Evolutionary conservation across 257 asterid species (phyloP), one percentile per base, ranked within the genome.

Genomic region (Buddleja alternifolia): DNA sequence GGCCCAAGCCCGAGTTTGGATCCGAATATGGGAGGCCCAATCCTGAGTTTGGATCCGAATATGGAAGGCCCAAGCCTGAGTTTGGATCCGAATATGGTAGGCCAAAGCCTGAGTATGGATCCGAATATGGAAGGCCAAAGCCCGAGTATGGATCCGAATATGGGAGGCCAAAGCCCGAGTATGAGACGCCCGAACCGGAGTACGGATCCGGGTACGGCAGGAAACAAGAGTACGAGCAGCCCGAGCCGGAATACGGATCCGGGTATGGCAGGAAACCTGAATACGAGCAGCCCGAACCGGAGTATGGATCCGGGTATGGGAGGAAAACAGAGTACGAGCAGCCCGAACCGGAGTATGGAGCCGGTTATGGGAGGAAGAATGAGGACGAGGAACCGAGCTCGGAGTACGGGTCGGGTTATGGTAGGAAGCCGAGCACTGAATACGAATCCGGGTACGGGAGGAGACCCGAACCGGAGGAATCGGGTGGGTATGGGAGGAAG

Each of bases 121-220:
- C 67, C 6, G 62, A 37, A 47, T 16, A 77, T 19, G 69, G 62
- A 11, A 25, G 60, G 42, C 62, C 54, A 44, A 55, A 24, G 32
- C 47, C 75, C 8, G 83, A 69, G 24, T 72, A 24, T 7, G 90
- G 68, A 48, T 65, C 84, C 5, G 88, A 76, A 2, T 57, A 78
- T 11, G 84, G 75, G 0, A 23, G 78, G 63, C 34, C 34, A 1
- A 80, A 37, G 53, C 69, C 74, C 0, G 73, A 75, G 6, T 72
- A 75, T 5, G 79, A 56, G 10, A 29, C n/a, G 36, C 75, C 85
- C 6, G 74, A n/a, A 1, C 3, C 75, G 0, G 80, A 77, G 17
- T 69, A 73, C 15, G 90, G 85, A 68, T 73, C 90, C 11, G 87
- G 66, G 40, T 70, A 81, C 39, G 86, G 83, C 0, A 44, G 78